A percentile compares a stretch with the other conserved stretches of the same genome.
Evolutionary conservation across 164 flowering plant species (phyloP).

Genomic region (Aristolochia fimbriata): DNA sequence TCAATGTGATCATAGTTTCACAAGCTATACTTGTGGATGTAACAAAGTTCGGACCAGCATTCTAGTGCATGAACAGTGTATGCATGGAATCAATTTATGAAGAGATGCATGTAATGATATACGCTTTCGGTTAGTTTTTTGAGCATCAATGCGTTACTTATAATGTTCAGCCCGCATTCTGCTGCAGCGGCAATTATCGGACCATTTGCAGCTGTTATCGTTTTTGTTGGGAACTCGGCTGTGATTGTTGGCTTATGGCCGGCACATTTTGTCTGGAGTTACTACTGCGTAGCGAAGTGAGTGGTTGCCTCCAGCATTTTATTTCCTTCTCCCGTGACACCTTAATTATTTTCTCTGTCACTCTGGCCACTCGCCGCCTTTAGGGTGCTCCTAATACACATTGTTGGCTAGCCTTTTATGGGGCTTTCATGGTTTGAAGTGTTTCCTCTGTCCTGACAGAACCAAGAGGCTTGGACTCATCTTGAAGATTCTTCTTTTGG

Average conservation of each 20-base stretch:
- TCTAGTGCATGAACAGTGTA: too few species aligned
- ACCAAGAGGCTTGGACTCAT: conserved; percentile 62
- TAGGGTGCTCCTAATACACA: not conserved
- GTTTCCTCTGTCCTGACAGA: conserved; percentile 24
- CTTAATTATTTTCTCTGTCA: too few species aligned
- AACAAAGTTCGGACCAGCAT: too few species aligned
- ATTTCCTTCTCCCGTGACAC: not conserved
- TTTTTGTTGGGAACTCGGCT: conserved; percentile 51
- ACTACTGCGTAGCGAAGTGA: conserved; percentile 66
- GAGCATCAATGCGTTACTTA: too few species aligned
- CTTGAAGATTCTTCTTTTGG: conserved; percentile 42
- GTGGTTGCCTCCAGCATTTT: conserved; percentile 1
- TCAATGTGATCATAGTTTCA: too few species aligned
- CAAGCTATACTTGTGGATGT: too few species aligned
- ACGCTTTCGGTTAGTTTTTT: not conserved
- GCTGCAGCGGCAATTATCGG: conserved; percentile 44
- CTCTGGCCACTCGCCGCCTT: too few species aligned
- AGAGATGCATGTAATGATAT: not conserved
- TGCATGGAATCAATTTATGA: not conserved
- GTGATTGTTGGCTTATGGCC: conserved; percentile 78
- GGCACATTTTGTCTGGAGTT: conserved; percentile 79
- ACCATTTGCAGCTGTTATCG: conserved; percentile 37
- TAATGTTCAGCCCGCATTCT: not conserved
- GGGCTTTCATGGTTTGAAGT: not conserved
- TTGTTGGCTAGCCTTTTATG: not conserved